Evolutionary conservation across 106 monocot genomes (phyloP), one percentile per base, ranked within the genome.

Genomic region (Amphibolis antarctica): DNA sequence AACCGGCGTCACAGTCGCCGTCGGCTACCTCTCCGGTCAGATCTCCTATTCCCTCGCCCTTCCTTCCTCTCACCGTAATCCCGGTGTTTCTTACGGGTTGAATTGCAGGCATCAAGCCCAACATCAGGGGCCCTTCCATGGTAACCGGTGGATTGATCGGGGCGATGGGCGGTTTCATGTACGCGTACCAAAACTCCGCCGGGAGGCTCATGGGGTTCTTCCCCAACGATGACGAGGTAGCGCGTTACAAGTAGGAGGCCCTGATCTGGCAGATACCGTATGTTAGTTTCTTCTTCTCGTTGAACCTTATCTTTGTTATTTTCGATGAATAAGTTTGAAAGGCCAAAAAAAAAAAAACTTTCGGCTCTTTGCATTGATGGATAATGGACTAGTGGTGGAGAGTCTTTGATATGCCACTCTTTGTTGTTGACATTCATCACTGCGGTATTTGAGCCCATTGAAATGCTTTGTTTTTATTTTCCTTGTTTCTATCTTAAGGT

Each of bases 141-240:
- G 89, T 98, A 48, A 98, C 96, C 3, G 96, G 90, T 0, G 96
- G 96, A 0, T 67, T 98, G 64, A 98, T 98, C n/a, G 96, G 96
- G 36, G 22, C 87, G 48, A 82, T 90, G 96, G 96, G 96, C 1
- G 96, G 96, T 9, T 98, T 98, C 74, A 98, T 98, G 96, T 98
- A 90, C 59, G 96, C 96, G 12, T 98, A 98, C 71, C 96, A 98
- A 84, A 98, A 98, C 75, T 98, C 96, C 11, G 96, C 82, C n/a
- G 90, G 90, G 15, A 72, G 96, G 24, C 86, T 98, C 58, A 98
- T 98, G 96, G 96, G 96, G 0, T 98, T 98, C 78, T 98, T 98
- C 64, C 86, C 96, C 55, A 98, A 90, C 59, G 96, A 98, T 4
- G 84, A 49, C 31, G 96, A 98, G 77, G 96, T 90, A 17, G 82